A percentile compares a stretch with the other conserved stretches of the same genome.
phyloP scores from a whole-genome alignment of 768 basidiomycete species.

The Leccinum pellstonianum region DNA sequence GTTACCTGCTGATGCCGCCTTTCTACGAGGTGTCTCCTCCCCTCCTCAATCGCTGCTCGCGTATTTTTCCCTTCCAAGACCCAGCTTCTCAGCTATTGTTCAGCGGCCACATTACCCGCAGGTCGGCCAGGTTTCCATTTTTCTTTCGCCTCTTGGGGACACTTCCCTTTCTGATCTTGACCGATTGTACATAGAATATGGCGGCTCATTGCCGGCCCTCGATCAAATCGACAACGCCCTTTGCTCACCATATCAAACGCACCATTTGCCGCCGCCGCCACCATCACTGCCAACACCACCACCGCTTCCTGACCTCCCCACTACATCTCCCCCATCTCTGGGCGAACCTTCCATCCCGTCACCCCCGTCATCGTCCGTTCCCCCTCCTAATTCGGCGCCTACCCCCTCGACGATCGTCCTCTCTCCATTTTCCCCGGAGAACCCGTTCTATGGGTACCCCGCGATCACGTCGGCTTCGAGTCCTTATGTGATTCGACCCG shows the following conservation, averaged over 20 bases:
- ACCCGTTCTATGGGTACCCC: constrained; percentile 79
- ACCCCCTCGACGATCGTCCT: constrained; percentile 23
- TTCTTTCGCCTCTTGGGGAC: neutral
- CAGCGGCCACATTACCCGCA: constrained; percentile 52
- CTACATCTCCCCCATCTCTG: neutral
- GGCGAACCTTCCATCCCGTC: neutral
- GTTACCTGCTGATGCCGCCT: constrained; percentile 4
- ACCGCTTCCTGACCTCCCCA: neutral
- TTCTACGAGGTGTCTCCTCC: constrained; percentile 55
- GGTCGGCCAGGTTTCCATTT: constrained; percentile 24
- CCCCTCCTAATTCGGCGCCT: neutral
- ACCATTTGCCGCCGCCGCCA: constrained; percentile 8
- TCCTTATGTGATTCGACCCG: constrained; percentile 35
- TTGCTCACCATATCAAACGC: constrained; percentile 9
- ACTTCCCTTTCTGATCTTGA: constrained; percentile 9
- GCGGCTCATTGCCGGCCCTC: constrained; percentile 53
- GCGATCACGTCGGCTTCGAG: constrained; percentile 31
- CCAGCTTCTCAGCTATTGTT: constrained; percentile 57
- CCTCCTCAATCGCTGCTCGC: constrained; percentile 54
- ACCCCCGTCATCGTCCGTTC: neutral
- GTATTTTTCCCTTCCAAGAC: constrained; percentile 63
- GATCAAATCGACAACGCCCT: constrained; percentile 52
- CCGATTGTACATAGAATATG: constrained; percentile 57
- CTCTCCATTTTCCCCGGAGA: constrained; percentile 58
- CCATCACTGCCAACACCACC: neutral